Conservation (phyloP, 2,329 filamentous ascomycete species). For the Rutstroemia sp. region DNA sequence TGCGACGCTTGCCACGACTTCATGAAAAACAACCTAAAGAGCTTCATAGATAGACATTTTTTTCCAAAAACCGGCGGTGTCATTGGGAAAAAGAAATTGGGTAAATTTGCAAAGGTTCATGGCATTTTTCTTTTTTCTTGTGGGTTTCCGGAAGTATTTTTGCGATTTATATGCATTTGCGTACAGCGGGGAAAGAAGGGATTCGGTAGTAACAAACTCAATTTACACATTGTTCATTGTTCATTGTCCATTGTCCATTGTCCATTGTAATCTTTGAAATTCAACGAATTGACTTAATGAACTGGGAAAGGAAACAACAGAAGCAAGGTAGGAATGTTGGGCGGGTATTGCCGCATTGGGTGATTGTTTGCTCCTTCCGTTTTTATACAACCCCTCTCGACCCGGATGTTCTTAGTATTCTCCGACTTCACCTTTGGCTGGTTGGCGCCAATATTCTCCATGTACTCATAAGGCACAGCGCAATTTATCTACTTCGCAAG, state of each 20-base stretch:
- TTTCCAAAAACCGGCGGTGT: constrained; percentile 12
- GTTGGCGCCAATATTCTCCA: too few species aligned
- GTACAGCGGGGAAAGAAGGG: not conserved
- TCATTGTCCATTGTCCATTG: not conserved
- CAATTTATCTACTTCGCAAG: too few species aligned
- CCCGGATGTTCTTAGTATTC: too few species aligned
- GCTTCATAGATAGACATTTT: constrained; percentile 10
- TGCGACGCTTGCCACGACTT: constrained; percentile 6
- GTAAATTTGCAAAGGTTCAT: constrained; percentile 9
- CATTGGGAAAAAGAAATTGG: constrained; percentile 12
- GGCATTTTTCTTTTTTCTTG: not conserved
- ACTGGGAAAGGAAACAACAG: too few species aligned
- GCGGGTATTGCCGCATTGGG: too few species aligned
- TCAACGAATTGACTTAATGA: not conserved
- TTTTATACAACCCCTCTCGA: too few species aligned
- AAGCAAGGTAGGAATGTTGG: too few species aligned
- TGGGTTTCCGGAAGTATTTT: not conserved
- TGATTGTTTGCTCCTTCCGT: too few species aligned
- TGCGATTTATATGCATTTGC: constrained; percentile 1
- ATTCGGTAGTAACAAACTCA: constrained; percentile 1
- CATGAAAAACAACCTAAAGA: constrained; percentile 6
- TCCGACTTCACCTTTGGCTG: too few species aligned
- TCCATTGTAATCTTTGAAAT: not conserved
- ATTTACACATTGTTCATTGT: not conserved
- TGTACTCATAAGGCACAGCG: too few species aligned